Conservation (phyloP, 2,329 filamentous ascomycete species). For the Beauveria scarabaeidicola region DNA sequence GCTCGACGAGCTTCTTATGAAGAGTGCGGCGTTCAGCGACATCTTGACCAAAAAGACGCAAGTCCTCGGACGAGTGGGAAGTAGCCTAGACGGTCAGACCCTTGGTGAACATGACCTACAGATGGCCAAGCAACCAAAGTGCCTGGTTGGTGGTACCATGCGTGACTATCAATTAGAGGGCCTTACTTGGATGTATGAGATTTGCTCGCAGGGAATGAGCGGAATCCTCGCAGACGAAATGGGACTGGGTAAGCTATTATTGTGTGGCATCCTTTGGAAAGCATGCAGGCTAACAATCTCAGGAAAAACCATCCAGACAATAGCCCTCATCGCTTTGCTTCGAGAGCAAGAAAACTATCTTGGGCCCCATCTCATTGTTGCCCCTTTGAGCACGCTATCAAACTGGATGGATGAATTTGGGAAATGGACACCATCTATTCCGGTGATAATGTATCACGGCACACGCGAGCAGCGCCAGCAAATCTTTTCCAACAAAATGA, state of each 20-base stretch:
- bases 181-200: slow-evolving; percentile 89
- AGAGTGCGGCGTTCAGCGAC: slow-evolving; percentile 53
- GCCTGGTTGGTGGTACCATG: slow-evolving; percentile 84
- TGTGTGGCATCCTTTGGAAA: not conserved
- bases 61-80: slow-evolving; percentile 53
- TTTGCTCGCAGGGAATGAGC: slow-evolving; percentile 70
- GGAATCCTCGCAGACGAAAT: slow-evolving; percentile 92
- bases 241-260: slow-evolving; percentile 54
- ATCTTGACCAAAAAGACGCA: slow-evolving; percentile 57
- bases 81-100: slow-evolving; percentile 49
- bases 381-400: slow-evolving; percentile 80
- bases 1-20: slow-evolving; percentile 49
- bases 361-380: slow-evolving; percentile 84
- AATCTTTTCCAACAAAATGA: slow-evolving; percentile 65
- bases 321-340: slow-evolving; percentile 76
- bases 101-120: slow-evolving; percentile 59
- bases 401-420: slow-evolving; percentile 96
- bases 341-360: slow-evolving; percentile 76
- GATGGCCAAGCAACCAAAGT: slow-evolving; percentile 77
- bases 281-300: slow-evolving; percentile 4
- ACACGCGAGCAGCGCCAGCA: slow-evolving; percentile 66
- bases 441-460: slow-evolving; percentile 86
- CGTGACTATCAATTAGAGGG: slow-evolving; percentile 90
- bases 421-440: slow-evolving; percentile 82
- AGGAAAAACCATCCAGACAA: slow-evolving; percentile 89